Base-by-base conservation (phyloP, 129 eudicot genomes). In the Ambrosia trifida region DNA sequence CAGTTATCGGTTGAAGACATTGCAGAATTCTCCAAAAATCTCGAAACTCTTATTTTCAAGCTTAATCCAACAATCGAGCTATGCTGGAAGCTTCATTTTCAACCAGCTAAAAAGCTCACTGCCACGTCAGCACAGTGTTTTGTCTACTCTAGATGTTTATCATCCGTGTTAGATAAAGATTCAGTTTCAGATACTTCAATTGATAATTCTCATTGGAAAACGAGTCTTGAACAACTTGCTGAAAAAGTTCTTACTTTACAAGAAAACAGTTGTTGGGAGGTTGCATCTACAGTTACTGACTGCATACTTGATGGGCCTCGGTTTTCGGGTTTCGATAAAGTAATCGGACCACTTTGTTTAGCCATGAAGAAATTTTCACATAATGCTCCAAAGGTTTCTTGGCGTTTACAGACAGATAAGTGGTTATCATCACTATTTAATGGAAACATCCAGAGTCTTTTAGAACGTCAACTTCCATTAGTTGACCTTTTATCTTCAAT, bases 41-140 rank as follows among this genome's bases (percentile, higher is more conserved):
- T 93, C 35, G 90, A 89, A 72, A 64, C 60, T 46, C 89, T 93
- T 35, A 28, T 89, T 61, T 82, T 72, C 56, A 87, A 87, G 74
- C 90, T 93, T 64, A 65, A 76, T 77, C 83, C 83, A 11, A 83
- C 95, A 13, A 67, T 87, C 35, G 98, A 93, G 77, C 76, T 68
- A 47, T 89, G 94, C 85, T 93, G 84, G 87, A 93, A 82, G 72
- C 86, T 93, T 69, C 98, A 93, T 72, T 68, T 72, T 76, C 88
- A 79, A 67, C 80, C 85, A 45, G 82, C 87, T 47, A 82, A 74
- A 72, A 87, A 74, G 51, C 81, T 93, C 50, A 66, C 80, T 4
- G 70, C 74, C 66, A 80, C 59, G 20, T 85, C 85, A 44, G 89
- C 90, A 43, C 87, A 93, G 43, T 87, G 98, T 75, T 85, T 78